phyloP scores from a whole-genome alignment of 257 asterid species.

The Perilla frutescens region DNA sequence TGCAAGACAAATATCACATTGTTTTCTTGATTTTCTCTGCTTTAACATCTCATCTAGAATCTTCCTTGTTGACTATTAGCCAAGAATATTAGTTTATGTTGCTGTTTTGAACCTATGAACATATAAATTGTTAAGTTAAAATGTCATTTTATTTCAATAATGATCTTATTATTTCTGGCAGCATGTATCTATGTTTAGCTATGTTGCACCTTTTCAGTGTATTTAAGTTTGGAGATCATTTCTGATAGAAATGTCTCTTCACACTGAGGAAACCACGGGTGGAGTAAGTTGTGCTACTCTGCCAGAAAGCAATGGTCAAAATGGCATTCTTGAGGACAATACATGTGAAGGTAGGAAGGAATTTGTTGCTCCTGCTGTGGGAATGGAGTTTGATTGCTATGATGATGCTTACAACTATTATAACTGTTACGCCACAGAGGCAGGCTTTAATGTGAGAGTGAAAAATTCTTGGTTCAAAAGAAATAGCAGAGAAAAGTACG shows the following conservation, averaged over 20 bases:
- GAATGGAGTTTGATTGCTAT: constrained; percentile 85
- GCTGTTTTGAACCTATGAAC: constrained; percentile 18
- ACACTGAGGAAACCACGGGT: constrained; percentile 41
- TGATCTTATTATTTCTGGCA: neutral
- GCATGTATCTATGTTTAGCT: constrained; percentile 5
- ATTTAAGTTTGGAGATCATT: constrained; percentile 26
- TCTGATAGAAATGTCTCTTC: constrained; percentile 50
- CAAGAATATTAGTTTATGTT: neutral
- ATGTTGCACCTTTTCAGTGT: constrained; percentile 16
- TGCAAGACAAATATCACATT: constrained; percentile 1
- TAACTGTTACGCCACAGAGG: constrained; percentile 69
- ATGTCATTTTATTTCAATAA: neutral
- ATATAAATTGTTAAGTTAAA: neutral
- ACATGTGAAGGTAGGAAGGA: constrained; percentile 43
- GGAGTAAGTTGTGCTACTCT: constrained; percentile 34
- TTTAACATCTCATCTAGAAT: neutral
- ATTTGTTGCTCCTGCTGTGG: constrained; percentile 67
- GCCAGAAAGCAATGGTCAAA: constrained; percentile 39
- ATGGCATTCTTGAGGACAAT: constrained; percentile 33
- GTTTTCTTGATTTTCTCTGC: constrained; percentile 4
- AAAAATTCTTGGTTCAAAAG: constrained; percentile 90
- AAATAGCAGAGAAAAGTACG: constrained; percentile 84
- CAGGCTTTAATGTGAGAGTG: constrained; percentile 81
- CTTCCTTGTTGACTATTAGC: constrained; percentile 4
- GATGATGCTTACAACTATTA: constrained; percentile 88